Evolutionary conservation across 495 filamentous ascomycete genomes (phyloP).

Genomic region (Parmelia sp.): DNA sequence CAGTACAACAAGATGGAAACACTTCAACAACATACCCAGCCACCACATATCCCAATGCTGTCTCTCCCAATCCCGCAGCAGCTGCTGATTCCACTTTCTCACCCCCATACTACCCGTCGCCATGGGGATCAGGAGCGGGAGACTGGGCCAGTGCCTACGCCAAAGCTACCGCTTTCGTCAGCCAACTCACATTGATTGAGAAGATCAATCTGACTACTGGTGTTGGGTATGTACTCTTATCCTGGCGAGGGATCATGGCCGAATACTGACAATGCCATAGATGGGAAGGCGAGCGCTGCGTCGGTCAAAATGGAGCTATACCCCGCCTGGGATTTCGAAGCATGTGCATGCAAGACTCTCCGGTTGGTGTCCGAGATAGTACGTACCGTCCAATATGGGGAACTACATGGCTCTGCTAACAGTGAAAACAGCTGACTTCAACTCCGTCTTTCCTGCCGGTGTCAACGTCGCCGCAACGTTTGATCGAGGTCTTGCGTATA

Average conservation of each 20-base stretch:
- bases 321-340: constrained; percentile 66
- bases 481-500: constrained; percentile 65
- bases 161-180: constrained; percentile 73
- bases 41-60: constrained; percentile 25
- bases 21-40: constrained; percentile 23
- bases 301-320: constrained; percentile 63
- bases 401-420: neutral
- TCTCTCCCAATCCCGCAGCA: constrained; percentile 24
- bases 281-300: constrained; percentile 71
- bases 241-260: neutral
- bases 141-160: constrained; percentile 77
- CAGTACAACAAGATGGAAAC: constrained; percentile 24
- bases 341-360: constrained; percentile 85
- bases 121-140: constrained; percentile 61
- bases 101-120: constrained; percentile 76
- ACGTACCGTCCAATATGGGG: constrained; percentile 24
- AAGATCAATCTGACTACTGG: constrained; percentile 95
- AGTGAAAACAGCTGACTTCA: constrained; percentile 54
- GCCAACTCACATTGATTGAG: constrained; percentile 79
- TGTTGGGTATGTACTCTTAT: constrained; percentile 47
- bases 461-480: constrained; percentile 79
- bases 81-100: constrained; percentile 26
- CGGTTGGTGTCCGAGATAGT: constrained; percentile 73
- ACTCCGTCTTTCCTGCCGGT: constrained; percentile 74
- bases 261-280: constrained; percentile 32